These are phyloP conservation scores for Megacollybia marginata DNA, from an alignment of 768 basidiomycete species.

Conservation along the genomic window DNA sequence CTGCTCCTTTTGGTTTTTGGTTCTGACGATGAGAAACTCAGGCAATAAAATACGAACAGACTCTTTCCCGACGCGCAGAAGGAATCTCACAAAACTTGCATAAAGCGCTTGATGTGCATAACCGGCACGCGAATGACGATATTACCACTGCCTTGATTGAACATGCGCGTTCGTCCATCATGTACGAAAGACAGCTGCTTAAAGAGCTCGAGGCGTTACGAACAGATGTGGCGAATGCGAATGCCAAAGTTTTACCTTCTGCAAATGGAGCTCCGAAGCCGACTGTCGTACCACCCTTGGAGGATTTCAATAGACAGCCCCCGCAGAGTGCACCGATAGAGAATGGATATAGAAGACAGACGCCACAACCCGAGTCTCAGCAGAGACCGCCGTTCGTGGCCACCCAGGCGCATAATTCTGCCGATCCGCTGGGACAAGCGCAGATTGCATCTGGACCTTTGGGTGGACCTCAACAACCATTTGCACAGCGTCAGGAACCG, in stretches of 20 bases:
- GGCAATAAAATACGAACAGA: slow-evolving; percentile 88
- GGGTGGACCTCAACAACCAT: neutral
- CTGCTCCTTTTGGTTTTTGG: neutral
- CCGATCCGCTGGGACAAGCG: slow-evolving; percentile 5
- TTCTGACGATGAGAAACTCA: slow-evolving; percentile 22
- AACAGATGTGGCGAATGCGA: slow-evolving; percentile 64
- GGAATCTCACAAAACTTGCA: slow-evolving; percentile 95
- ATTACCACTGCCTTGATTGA: slow-evolving; percentile 85
- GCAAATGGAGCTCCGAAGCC: slow-evolving; percentile 54
- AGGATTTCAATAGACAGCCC: slow-evolving; percentile 42
- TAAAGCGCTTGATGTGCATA: slow-evolving; percentile 77
- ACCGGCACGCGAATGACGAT: slow-evolving; percentile 84
- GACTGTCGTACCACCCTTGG: slow-evolving; percentile 51
- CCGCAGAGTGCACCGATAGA: slow-evolving; percentile 10
- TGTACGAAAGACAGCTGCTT: slow-evolving; percentile 86
- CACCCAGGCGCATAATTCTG: neutral
- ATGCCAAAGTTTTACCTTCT: slow-evolving; percentile 46
- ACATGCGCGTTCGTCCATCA: slow-evolving; percentile 84
- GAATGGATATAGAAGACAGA: slow-evolving; percentile 9
- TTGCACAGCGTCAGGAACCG: too few relatives aligned
- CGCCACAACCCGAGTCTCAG: slow-evolving; percentile 5
- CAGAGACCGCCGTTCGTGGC: neutral
- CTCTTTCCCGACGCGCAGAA: slow-evolving; percentile 76
- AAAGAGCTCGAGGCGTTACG: slow-evolving; percentile 82
- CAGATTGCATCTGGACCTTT: neutral